Evolutionary conservation across 768 basidiomycete genomes (phyloP), one percentile per base, ranked within the genome.

Genomic region (Boletellus ananiceps): DNA sequence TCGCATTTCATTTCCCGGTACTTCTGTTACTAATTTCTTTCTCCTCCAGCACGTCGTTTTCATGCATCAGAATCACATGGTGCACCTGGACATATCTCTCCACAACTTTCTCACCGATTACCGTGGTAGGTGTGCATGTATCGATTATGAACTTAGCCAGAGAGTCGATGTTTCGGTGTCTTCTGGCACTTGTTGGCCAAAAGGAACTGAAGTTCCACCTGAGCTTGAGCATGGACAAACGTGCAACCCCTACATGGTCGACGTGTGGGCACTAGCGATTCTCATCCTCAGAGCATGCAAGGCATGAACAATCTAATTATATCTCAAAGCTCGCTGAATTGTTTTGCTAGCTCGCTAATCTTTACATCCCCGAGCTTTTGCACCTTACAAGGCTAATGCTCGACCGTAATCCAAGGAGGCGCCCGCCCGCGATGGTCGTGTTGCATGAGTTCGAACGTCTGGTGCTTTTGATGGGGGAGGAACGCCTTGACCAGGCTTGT

Each of bases 31-130:
- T 56, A 37, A 61, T 18, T 2, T 16, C 14, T 29, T 47, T 16
- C 37, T 41, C 39, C 18, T 27, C 50, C 23, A 89, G 86, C 86
- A 88, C 57, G 67, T 76, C 23, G 74, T 69, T 3, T 88, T 88
- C 67, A 80, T 88, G 82, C 87, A 89, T 60, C 70, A 70, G 41
- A 75, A 83, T 60, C 69, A 64, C 47, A 75, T 86, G 44, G 83
- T 80, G 6, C 86, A 89, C 62, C 71, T 88, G 36, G 87, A 89
- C 60, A 83, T 88, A 40, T 86, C 84, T 9, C 57, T 82, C 32
- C 75, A 76, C 51, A 89, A 89, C 59, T 68, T 88, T 44, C 67
- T 89, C 46, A 83, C 84, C 15, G 77, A 88, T 63, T 79, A 78
- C 57, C 62, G 74, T 35, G 82, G 82, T 11, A 76, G 70, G 42